Evolutionary conservation across 2,329 filamentous ascomycete genomes (phyloP).

Genomic region (Elsinoe perseae): DNA sequence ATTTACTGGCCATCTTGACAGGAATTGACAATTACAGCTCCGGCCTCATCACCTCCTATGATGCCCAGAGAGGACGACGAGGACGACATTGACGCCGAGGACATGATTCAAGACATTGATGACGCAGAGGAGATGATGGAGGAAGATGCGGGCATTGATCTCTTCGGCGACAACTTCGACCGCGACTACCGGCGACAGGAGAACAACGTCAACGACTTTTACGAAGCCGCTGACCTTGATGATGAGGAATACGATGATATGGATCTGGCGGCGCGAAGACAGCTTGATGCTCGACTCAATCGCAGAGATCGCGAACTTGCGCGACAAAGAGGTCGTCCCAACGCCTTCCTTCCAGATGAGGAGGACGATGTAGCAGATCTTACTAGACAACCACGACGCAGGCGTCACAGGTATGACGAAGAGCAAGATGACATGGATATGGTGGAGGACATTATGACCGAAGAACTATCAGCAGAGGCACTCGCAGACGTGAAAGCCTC

Average conservation of each 20-base stretch:
- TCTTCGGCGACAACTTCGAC: conserved; percentile 64
- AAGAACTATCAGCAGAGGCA: conserved; percentile 86
- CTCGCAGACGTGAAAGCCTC: conserved; percentile 88
- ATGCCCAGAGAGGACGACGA: conserved; percentile 63
- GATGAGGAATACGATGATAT: conserved; percentile 70
- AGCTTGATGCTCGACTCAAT: conserved; percentile 65
- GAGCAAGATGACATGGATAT: conserved; percentile 83
- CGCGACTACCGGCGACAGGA: conserved; percentile 50
- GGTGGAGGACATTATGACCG: conserved; percentile 89
- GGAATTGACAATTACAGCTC: conserved; percentile 32
- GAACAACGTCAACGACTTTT: conserved; percentile 49
- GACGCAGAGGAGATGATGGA: conserved; percentile 62
- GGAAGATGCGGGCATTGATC: conserved; percentile 61
- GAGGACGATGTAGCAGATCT: conserved; percentile 80
- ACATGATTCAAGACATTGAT: conserved; percentile 57
- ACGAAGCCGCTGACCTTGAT: conserved; percentile 65
- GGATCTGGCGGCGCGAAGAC: conserved; percentile 57
- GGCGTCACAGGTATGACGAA: conserved; percentile 87
- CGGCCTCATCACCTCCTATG: conserved; percentile 54
- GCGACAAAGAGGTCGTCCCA: conserved; percentile 58
- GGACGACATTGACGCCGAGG: conserved; percentile 61
- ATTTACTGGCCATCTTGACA: background rate
- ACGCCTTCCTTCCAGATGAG: conserved; percentile 69
- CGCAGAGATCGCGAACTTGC: conserved; percentile 65
- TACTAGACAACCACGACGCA: conserved; percentile 73